These are phyloP conservation scores for Chlorella sp. DNA, from an alignment of 139 green algal species.

Conservation along the genomic window DNA sequence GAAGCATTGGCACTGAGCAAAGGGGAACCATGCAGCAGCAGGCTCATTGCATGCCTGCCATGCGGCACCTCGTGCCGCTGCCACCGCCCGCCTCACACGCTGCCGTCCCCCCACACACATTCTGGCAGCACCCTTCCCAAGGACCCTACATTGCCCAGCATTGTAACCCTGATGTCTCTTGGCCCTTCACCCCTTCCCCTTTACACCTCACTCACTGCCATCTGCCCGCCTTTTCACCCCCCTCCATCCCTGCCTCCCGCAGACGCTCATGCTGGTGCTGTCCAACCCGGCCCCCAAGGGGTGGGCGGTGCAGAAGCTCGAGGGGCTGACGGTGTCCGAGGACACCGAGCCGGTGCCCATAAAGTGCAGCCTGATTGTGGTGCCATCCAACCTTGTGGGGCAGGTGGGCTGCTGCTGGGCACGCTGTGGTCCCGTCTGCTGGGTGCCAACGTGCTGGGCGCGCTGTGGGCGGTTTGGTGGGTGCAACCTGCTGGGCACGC, in stretches of 20 bases:
- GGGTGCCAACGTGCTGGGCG: background rate
- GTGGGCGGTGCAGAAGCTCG: conserved; percentile 46
- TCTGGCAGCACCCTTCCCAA: too few species aligned
- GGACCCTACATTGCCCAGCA: too few species aligned
- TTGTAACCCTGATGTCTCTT: too few species aligned
- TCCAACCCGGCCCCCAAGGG: conserved; percentile 38
- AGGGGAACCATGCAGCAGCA: too few species aligned
- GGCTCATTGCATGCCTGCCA: background rate
- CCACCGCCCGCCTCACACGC: too few species aligned
- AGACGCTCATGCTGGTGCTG: conserved; percentile 65
- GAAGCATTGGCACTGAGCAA: background rate
- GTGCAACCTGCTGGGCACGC: too few species aligned
- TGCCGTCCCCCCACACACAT: too few species aligned
- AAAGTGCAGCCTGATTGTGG: conserved; percentile 64
- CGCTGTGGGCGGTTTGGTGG: too few species aligned
- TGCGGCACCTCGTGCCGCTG: background rate
- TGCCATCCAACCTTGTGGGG: conserved; percentile 1
- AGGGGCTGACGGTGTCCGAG: background rate
- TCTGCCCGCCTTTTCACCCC: too few species aligned
- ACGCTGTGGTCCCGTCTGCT: background rate
- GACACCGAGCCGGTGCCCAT: conserved; percentile 52
- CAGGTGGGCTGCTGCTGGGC: conserved; percentile 2
- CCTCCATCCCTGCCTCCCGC: background rate
- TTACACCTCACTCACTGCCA: background rate
- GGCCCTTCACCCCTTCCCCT: too few species aligned